Percentiles rank a stretch among this genome's conserved stretches.
Evolutionary conservation across 192 early-diverging fungal genomes (phyloP).

Genomic region (Rhizoclosmatium sp.): DNA sequence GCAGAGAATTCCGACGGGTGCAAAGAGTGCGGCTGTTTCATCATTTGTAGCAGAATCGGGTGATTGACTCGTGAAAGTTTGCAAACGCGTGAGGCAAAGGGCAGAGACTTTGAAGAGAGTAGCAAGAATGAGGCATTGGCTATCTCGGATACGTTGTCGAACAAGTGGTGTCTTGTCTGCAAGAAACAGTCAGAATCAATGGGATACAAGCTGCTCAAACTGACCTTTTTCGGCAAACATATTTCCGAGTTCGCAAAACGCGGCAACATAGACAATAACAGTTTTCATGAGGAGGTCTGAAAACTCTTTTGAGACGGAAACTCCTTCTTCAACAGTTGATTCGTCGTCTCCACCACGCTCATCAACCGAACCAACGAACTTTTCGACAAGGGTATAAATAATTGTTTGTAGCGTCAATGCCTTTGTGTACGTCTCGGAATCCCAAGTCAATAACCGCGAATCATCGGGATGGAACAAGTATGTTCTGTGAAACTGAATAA

Average conservation of each 20-base stretch:
- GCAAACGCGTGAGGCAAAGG: constrained; percentile 4
- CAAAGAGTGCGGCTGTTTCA: not conserved
- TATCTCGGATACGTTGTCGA: constrained; percentile 18
- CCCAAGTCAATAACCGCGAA: constrained; percentile 16
- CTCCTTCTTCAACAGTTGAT: not conserved
- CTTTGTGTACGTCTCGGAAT: not conserved
- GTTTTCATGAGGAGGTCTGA: constrained; percentile 22
- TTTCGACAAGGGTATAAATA: constrained; percentile 23
- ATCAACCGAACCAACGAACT: constrained; percentile 7
- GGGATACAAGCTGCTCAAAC: not conserved
- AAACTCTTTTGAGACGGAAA: constrained; percentile 3
- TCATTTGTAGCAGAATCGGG: not conserved
- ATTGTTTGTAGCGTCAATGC: not conserved
- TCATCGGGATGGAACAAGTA: constrained; percentile 22
- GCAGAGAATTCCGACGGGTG: constrained; percentile 23
- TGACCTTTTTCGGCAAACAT: constrained; percentile 33
- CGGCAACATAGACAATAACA: constrained; percentile 35
- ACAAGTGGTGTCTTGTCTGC: constrained; percentile 24
- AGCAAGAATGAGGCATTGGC: constrained; percentile 20
- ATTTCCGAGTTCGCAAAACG: constrained; percentile 40
- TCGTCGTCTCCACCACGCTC: not conserved
- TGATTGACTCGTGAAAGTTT: not conserved
- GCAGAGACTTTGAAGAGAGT: constrained; percentile 1
- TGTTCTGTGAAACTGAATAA: constrained; percentile 16
- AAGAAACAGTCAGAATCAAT: not conserved